These are phyloP conservation scores for Penicillium sp. DNA, from an alignment of 2,329 filamentous ascomycete species.

Conservation along the genomic window DNA sequence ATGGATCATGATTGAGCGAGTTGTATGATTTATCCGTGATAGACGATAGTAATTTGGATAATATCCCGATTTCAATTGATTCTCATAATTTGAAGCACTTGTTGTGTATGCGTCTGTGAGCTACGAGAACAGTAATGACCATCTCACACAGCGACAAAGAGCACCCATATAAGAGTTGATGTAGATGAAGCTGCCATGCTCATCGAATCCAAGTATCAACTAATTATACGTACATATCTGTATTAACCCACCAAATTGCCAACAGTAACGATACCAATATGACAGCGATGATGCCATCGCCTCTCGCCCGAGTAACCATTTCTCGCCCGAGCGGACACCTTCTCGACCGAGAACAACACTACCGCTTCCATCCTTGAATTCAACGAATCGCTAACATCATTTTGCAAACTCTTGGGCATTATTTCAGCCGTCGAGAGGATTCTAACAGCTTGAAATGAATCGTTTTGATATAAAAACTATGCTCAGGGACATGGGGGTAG, in stretches of 20 bases:
- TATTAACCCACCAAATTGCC: background rate
- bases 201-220: background rate
- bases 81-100: background rate
- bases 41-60: background rate
- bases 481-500: background rate
- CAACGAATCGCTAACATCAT: background rate
- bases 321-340: constrained; percentile 20
- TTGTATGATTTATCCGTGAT: background rate
- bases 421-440: background rate
- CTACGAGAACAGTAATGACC: background rate
- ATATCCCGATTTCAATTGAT: background rate
- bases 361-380: background rate
- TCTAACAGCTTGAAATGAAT: background rate
- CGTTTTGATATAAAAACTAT: background rate
- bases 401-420: background rate
- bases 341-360: constrained; percentile 20
- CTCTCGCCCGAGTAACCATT: constrained; percentile 22
- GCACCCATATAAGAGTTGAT: background rate
- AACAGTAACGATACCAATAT: constrained; percentile 15
- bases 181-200: background rate
- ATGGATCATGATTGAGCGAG: background rate
- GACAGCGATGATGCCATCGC: constrained; percentile 17
- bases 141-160: background rate
- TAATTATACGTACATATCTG: background rate
- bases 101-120: background rate